Base-by-base conservation (phyloP, 2,329 filamentous ascomycete genomes). In the Exophiala spinifera region DNA sequence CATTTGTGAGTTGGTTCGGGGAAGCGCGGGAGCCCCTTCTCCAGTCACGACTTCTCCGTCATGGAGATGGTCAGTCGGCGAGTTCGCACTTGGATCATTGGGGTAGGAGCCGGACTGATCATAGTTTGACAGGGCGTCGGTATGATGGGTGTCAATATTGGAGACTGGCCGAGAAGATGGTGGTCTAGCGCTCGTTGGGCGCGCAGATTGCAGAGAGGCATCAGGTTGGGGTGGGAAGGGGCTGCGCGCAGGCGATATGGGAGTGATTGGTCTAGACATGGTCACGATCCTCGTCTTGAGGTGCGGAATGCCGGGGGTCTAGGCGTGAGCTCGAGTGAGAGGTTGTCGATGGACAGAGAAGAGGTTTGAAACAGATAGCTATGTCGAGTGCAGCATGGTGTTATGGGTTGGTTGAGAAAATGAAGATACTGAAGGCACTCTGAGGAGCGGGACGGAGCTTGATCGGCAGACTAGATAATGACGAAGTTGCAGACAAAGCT, bases 1-100 rank as follows among this genome's bases (percentile, higher is more conserved):
- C 61, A 72, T 67, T 47, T 72, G 70, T 28, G 75, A 77, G 49
- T 66, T 66, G 17, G 70, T 70, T 13, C 71, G 69, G 43, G 71
- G 72, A 39, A 74, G 55, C 19, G 64, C 66, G 28, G 61, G 53
- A 14, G 49, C 59, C 14, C 43, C 56, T 37, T 57, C 56, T 21
- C 42, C 51, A 15, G 54, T 49, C 59, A 57, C 46, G 7, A 64
- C 62, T 20, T 64, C 61, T 40, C 73, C 56, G 56, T 61, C 72
- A 54, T 70, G 70, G 23, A 72, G 70, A 15, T 70, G 70, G 46
- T 65, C 66, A 46, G 69, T 66, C 40, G 73, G 70, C 36, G 67
- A 61, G 42, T 69, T 55, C 13, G 67, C 60, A 4, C 69, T 63
- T 8, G 66, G 59, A 11, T 72, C 68, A 17, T 65, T 62, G 33